Percentiles rank a stretch among this genome's conserved stretches.
phyloP scores from a whole-genome alignment of 2,329 filamentous ascomycete species.

The Furcasterigmium sp. region DNA sequence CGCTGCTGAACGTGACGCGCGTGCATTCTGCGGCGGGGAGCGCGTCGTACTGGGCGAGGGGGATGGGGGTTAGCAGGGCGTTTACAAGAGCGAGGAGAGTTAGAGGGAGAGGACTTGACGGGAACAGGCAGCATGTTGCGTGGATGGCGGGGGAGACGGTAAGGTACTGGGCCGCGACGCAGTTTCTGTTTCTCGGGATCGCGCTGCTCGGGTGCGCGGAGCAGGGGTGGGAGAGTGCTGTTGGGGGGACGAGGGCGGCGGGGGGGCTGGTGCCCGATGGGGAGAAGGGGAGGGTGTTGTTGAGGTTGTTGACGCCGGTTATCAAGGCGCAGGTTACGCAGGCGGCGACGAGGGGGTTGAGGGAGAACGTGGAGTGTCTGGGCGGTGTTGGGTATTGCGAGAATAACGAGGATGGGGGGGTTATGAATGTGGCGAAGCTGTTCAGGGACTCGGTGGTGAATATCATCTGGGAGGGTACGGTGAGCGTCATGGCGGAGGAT shows the following conservation, averaged over 20 bases:
- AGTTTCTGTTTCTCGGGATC: slow-evolving; percentile 48
- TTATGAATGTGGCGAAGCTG: slow-evolving; percentile 57
- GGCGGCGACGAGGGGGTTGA: slow-evolving; percentile 41
- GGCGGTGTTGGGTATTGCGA: slow-evolving; percentile 64
- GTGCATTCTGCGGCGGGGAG: slow-evolving; percentile 51
- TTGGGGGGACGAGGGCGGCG: not conserved
- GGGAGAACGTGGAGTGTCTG: slow-evolving; percentile 57
- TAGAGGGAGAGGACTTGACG: slow-evolving; percentile 40
- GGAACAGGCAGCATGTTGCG: slow-evolving; percentile 51
- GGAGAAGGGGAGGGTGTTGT: slow-evolving; percentile 32
- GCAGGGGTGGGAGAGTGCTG: slow-evolving; percentile 18
- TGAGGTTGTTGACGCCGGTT: slow-evolving; percentile 55
- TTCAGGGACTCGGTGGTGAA: slow-evolving; percentile 60
- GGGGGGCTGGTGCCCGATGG: slow-evolving; percentile 28
- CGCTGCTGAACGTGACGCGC: slow-evolving; percentile 62
- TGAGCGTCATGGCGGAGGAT: slow-evolving; percentile 59
- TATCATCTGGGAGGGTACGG: slow-evolving; percentile 69
- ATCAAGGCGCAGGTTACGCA: slow-evolving; percentile 55
- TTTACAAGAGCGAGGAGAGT: slow-evolving; percentile 54
- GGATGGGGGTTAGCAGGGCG: slow-evolving; percentile 50
- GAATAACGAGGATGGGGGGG: slow-evolving; percentile 55
- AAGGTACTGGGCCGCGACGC: slow-evolving; percentile 51
- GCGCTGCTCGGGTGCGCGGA: slow-evolving; percentile 51
- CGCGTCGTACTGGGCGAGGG: slow-evolving; percentile 48
- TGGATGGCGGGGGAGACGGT: slow-evolving; percentile 51